Conservation (phyloP, 441 rosid genomes). For the Arabidopsis lyrata region DNA sequence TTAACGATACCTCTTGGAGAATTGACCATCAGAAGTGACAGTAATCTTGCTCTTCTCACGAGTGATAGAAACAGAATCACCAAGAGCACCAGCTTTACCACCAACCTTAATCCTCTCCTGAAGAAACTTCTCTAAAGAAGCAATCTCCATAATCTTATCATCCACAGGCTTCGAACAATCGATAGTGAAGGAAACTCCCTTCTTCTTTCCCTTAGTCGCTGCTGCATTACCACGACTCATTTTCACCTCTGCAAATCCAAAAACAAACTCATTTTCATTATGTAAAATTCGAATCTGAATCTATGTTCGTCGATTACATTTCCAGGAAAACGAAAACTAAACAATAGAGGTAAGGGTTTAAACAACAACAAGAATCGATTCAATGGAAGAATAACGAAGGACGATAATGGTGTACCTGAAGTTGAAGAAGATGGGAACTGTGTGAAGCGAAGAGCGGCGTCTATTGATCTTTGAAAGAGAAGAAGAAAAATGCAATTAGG, state of each 20-base stretch:
- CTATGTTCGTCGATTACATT: background rate
- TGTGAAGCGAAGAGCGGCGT: conserved; percentile 20
- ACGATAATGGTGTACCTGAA: conserved; percentile 6
- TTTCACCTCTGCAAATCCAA: conserved; percentile 28
- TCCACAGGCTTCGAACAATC: conserved; percentile 79
- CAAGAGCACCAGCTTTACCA: conserved; percentile 83
- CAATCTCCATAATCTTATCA: conserved; percentile 75
- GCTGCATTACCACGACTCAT: conserved; percentile 56
- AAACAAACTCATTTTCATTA: too few relatives aligned
- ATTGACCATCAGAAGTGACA: conserved; percentile 66
- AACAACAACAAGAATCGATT: background rate
- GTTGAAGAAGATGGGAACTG: conserved; percentile 2
- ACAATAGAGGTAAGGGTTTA: background rate
- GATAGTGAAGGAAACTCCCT: conserved; percentile 68
- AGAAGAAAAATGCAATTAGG: conserved; percentile 8
- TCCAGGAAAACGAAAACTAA: background rate
- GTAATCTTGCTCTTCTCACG: conserved; percentile 81
- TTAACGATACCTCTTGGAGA: conserved; percentile 63
- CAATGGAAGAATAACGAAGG: background rate
- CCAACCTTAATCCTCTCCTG: conserved; percentile 84
- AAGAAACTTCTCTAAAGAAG: conserved; percentile 83
- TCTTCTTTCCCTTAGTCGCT: conserved; percentile 79
- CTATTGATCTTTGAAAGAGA: background rate
- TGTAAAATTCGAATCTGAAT: background rate
- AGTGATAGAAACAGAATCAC: conserved; percentile 60